phyloP scores from a whole-genome alignment of 176 grass and related monocot species.

The Tillandsia fasciculata region DNA sequence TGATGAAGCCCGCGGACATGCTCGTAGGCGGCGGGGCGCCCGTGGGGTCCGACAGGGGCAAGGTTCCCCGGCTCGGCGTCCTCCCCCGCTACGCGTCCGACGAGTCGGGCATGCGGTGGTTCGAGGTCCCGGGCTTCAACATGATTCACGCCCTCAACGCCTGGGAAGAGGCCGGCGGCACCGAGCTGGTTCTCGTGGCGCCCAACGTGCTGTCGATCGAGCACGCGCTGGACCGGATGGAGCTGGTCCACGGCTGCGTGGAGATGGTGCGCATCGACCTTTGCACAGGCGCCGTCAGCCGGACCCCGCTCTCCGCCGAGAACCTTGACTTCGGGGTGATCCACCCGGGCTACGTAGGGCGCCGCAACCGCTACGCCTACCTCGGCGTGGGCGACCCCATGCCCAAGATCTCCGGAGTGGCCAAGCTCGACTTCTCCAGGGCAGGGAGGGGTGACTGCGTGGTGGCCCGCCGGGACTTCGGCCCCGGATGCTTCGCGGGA shows the following conservation, averaged over 20 bases:
- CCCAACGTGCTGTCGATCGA: constrained; percentile 82
- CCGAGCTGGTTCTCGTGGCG: constrained; percentile 57
- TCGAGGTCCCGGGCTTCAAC: constrained; percentile 80
- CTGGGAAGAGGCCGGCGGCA: constrained; percentile 62
- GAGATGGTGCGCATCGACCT: constrained; percentile 84
- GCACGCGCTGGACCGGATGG: constrained; percentile 59
- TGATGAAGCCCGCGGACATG: constrained; percentile 92
- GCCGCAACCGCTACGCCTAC: constrained; percentile 67
- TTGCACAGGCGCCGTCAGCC: constrained; percentile 38
- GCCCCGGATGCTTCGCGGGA: constrained; percentile 49
- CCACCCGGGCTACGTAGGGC: constrained; percentile 49
- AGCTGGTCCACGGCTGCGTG: constrained; percentile 55
- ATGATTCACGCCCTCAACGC: constrained; percentile 75
- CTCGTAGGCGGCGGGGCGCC: constrained; percentile 41
- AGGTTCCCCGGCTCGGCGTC: constrained; percentile 69
- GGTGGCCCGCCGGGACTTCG: constrained; percentile 53
- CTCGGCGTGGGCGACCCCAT: constrained; percentile 51
- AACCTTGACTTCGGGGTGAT: constrained; percentile 83
- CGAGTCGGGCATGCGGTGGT: constrained; percentile 86
- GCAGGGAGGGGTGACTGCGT: constrained; percentile 57
- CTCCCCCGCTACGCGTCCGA: constrained; percentile 53
- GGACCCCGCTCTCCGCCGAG: constrained; percentile 53
- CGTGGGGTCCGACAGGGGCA: constrained; percentile 41
- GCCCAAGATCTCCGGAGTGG: constrained; percentile 67
- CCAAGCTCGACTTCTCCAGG: constrained; percentile 56